These are phyloP conservation scores for Picochlorum sp. DNA, from an alignment of 139 green algal species.

Conservation along the genomic window DNA sequence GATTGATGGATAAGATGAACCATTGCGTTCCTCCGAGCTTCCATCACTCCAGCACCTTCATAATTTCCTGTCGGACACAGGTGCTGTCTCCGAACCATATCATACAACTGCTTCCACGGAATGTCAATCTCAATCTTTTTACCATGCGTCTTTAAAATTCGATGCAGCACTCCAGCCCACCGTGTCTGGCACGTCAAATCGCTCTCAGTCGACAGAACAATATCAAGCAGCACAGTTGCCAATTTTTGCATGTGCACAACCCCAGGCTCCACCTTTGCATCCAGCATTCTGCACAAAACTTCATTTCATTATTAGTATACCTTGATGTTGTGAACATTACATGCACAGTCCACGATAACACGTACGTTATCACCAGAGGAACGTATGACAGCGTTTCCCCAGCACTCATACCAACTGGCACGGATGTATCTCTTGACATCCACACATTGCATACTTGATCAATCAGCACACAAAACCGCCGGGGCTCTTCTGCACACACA, in stretches of 20 bases:
- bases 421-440: conserved; percentile 3
- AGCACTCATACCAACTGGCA: neutral
- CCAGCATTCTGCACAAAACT: too few species aligned
- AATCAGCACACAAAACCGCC: conserved; percentile 26
- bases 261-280: conserved; percentile 19
- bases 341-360: too few species aligned
- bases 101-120: conserved; percentile 46
- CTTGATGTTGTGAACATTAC: neutral
- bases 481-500: conserved; percentile 29
- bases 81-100: conserved; percentile 14
- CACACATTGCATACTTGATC: conserved; percentile 11
- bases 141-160: conserved; percentile 34
- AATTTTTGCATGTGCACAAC: conserved; percentile 7
- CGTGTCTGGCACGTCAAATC: conserved; percentile 39
- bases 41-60: conserved; percentile 27
- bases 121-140: conserved; percentile 31
- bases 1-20: conserved; percentile 18
- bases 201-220: conserved; percentile 16
- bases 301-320: too few species aligned
- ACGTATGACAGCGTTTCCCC: conserved; percentile 17
- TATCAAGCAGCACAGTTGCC: conserved; percentile 27
- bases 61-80: conserved; percentile 4
- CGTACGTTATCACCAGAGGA: conserved; percentile 31
- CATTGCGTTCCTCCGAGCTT: conserved; percentile 21
- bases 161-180: conserved; percentile 20